Base-by-base conservation (phyloP, 2,329 filamentous ascomycete genomes). In the Scleromitrula shiraiana region DNA sequence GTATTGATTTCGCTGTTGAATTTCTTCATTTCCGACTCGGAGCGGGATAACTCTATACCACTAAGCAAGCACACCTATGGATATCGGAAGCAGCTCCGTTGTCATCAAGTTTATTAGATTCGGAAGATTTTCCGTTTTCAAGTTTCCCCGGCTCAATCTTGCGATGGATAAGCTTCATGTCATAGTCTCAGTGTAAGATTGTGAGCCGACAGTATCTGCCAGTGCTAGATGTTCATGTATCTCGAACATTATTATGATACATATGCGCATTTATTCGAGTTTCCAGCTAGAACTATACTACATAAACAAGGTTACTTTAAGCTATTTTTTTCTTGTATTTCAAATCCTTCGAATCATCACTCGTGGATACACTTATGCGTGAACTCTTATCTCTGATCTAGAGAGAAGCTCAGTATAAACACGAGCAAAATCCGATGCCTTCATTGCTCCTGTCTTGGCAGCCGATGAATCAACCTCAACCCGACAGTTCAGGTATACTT, bases 401-500 rank as follows among this genome's bases (percentile, higher is more conserved):
- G 45, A 47, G 32, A 59, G 41, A 15, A 60, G 52, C 49, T 45
- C 22, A 29, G 53, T 51, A 27, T 56, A 58, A 19, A 42, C 33
- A n/a, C n/a, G n/a, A 6, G 53, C 47, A 32, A 58, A 60, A 14
- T 56, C 53, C 9, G 53, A 52, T 15, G 56, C 45, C n/a, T 35
- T 53, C 12, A 53, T 50, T 9, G 40, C 30, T 8, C 51, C 52
- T 8, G 33, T 29, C 27, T 52, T 10, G 9, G 39, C 49, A 7
- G 57, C 58, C 10, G 44, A 53, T 3, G 47, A 55, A 45, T 62
- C 60, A 4, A 58, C 50, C 46, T 63, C 58, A 17, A 65, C 62
- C 2, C 57, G 59, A 9, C 56, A 56, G 39, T 32, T 53, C 2
- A 70, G 62, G 44, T 65, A 68, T n/a, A 68, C 56, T 49, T 70